These are phyloP conservation scores for Kalmusia sp. DNA, from an alignment of 2,329 filamentous ascomycete species.

Conservation along the genomic window DNA sequence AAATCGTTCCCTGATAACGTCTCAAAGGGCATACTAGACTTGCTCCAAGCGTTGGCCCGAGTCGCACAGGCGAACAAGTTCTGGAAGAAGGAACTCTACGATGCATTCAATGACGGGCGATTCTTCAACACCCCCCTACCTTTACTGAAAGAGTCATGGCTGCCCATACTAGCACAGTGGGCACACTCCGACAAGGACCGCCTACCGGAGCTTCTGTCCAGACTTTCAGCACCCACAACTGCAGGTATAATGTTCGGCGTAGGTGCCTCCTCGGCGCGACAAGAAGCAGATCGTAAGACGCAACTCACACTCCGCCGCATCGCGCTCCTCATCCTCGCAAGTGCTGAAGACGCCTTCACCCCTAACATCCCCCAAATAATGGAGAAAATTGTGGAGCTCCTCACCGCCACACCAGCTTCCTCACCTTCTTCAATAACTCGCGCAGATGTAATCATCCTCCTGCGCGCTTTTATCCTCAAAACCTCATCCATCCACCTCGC, in stretches of 20 bases:
- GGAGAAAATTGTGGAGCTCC: conserved; percentile 85
- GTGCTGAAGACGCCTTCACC: conserved; percentile 79
- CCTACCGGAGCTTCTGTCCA: conserved; percentile 78
- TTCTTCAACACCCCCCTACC: conserved; percentile 77
- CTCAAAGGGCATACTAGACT: conserved; percentile 70
- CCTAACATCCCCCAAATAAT: conserved; percentile 75
- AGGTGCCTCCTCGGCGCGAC: conserved; percentile 86
- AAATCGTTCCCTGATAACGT: conserved; percentile 89
- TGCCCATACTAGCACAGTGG: conserved; percentile 85
- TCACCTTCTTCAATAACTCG: conserved; percentile 91
- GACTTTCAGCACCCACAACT: conserved; percentile 83
- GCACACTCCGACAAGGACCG: conserved; percentile 85
- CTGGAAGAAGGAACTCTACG: conserved; percentile 91
- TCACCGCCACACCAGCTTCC: conserved; percentile 82
- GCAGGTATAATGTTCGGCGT: conserved; percentile 99
- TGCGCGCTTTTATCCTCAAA: conserved; percentile 81
- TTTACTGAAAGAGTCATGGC: conserved; percentile 77
- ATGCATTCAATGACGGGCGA: conserved; percentile 87
- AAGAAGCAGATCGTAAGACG: conserved; percentile 93
- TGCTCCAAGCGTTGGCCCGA: conserved; percentile 79
- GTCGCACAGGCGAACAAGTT: conserved; percentile 82
- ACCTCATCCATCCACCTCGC: conserved; percentile 81
- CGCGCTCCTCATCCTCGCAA: conserved; percentile 78
- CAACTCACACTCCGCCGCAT: conserved; percentile 88
- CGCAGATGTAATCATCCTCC: conserved; percentile 87